Evolutionary conservation across 495 filamentous ascomycete genomes (phyloP), one percentile per base, ranked within the genome.

Genomic region (Lineolata rhizophorae): DNA sequence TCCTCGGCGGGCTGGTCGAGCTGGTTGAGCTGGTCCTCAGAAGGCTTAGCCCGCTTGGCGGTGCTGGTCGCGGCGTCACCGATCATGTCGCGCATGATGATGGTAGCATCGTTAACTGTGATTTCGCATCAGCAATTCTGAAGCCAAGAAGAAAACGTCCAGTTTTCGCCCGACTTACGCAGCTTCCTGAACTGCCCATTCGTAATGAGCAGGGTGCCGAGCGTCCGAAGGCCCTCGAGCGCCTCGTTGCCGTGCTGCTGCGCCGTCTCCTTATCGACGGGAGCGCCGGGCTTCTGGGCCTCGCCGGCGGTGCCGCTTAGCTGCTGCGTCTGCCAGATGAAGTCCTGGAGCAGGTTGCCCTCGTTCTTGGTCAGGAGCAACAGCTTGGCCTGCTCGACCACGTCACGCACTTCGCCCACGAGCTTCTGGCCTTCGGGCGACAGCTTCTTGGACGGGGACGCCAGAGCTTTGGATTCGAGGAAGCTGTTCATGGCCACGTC

Each of bases 101-200:
- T 57, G 20, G 64, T 67, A n/a, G 79, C 77, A 60, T 97, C 87
- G 32, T 64, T 81, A 37, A 97, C 80, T 87, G 38, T 35, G 32
- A 60, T 48, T 62, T 53, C 10, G 8, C 3, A 16, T n/a, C 6
- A 4, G 4, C 30, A 28, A 28, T 18, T 5, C 1, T 2, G 3
- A 31, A 13, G 21, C 3, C 6, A 15, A 21, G 11, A 18, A 4
- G 20, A 3, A n/a, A n/a, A n/a, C n/a, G n/a, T n/a, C n/a, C n/a
- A n/a, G n/a, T n/a, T n/a, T n/a, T n/a, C n/a, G n/a, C n/a, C n/a
- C n/a, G 5, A 72, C 79, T 52, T 62, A 87, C 80, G 54, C 14
- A 94, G 67, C 60, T 94, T 94, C 29, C 83, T 67, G 60, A 94
- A 94, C 56, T 94, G 84, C 36, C 87, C 90, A 40, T 97, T 97